phyloP scores from a whole-genome alignment of 2,329 filamentous ascomycete genomes.

The Hypoxylon rubiginosum region DNA sequence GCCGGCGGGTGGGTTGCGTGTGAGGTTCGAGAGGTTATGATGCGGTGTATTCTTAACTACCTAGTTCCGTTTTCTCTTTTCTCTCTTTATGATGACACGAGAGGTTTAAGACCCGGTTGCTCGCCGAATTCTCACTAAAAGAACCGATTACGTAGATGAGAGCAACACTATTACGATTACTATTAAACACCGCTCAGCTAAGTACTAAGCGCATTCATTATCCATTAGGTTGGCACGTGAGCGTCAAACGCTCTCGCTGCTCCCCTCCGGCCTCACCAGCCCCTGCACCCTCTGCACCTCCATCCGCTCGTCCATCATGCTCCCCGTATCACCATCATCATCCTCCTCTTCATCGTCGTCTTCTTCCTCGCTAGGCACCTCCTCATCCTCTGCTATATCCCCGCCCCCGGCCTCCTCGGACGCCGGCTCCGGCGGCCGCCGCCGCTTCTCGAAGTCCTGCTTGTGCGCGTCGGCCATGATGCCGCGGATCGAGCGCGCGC shows the following conservation, averaged over 20 bases:
- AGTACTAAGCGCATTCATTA: not conserved
- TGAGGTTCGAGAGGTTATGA: conserved; percentile 42
- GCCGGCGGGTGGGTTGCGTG: conserved; percentile 39
- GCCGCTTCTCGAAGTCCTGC: conserved; percentile 91
- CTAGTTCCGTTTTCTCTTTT: no score
- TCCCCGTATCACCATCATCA: conserved; percentile 51
- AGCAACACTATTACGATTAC: no score
- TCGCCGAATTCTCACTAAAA: no score
- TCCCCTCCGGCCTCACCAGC: conserved; percentile 29
- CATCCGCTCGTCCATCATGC: conserved; percentile 46
- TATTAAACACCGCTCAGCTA: not conserved
- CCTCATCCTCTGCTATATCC: conserved; percentile 51
- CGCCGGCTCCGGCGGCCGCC: conserved; percentile 58
- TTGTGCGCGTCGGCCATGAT: conserved; percentile 88
- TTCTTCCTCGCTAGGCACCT: conserved; percentile 53
- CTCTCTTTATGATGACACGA: no score
- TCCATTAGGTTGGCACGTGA: not conserved
- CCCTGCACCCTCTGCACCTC: conserved; percentile 42
- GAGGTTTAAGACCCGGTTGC: no score
- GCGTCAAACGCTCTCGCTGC: conserved; percentile 2
- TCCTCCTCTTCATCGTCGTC: conserved; percentile 52
- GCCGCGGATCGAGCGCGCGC: conserved; percentile 61
- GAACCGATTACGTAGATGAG: no score
- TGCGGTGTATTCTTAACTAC: not conserved
- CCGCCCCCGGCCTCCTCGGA: conserved; percentile 53